These are phyloP conservation scores for Populus tomentosa DNA, from an alignment of 441 rosid species.

Conservation along the genomic window DNA sequence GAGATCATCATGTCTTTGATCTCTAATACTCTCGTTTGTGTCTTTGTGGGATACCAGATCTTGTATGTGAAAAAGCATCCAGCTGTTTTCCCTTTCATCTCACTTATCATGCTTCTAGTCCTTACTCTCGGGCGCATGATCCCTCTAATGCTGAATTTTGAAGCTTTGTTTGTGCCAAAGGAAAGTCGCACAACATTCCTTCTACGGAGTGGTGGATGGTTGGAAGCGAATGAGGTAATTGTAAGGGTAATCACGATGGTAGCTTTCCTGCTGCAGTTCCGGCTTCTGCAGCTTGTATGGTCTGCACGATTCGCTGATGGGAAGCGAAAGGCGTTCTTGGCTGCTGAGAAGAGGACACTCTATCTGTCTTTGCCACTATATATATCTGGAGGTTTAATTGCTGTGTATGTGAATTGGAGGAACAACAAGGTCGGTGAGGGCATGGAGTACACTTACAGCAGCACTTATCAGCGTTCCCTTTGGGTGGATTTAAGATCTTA, in stretches of 20 bases:
- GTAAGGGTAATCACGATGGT: constrained; percentile 69
- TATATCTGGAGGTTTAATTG: constrained; percentile 51
- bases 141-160: constrained; percentile 75
- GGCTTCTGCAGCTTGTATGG: constrained; percentile 72
- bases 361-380: constrained; percentile 57
- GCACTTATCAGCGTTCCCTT: constrained; percentile 21
- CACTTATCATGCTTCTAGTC: constrained; percentile 54
- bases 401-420: constrained; percentile 42
- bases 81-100: constrained; percentile 53
- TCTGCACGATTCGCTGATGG: constrained; percentile 39
- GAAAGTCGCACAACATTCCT: constrained; percentile 29
- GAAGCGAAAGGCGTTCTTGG: constrained; percentile 42
- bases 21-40: constrained; percentile 63
- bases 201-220: constrained; percentile 56
- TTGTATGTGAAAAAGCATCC: constrained; percentile 46
- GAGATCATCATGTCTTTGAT: constrained; percentile 70
- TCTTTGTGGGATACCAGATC: constrained; percentile 64
- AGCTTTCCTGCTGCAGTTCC: constrained; percentile 74
- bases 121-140: constrained; percentile 69
- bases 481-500: constrained; percentile 68
- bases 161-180: constrained; percentile 52
- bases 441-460: constrained; percentile 16
- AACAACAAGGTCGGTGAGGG: constrained; percentile 23
- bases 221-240: constrained; percentile 69
- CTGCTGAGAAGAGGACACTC: constrained; percentile 59